Conservation (phyloP, 2,329 filamentous ascomycete species). For the Pseudogymnoascus sp. region DNA sequence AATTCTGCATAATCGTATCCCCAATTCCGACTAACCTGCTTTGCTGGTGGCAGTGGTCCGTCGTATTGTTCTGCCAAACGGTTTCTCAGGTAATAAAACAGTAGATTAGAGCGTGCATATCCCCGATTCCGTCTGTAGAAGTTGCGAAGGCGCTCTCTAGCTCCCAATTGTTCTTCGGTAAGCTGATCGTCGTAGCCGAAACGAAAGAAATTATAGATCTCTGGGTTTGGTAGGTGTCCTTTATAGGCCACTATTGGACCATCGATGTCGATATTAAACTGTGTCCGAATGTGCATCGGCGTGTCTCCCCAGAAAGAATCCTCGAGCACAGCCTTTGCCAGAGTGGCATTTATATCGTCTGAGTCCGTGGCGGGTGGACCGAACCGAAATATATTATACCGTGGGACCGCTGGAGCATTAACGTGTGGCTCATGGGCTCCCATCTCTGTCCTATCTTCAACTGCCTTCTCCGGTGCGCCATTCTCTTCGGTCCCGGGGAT, state of each 20-base stretch:
- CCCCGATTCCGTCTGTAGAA: not conserved
- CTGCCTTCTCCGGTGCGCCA: constrained; percentile 18
- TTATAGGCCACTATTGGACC: not conserved
- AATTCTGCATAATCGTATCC: no score
- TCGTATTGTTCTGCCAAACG: constrained; percentile 10
- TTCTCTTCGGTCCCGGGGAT: constrained; percentile 15
- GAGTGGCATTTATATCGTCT: not conserved
- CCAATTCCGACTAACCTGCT: not conserved
- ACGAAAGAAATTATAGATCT: not conserved
- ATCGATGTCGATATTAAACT: not conserved
- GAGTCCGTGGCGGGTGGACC: not conserved
- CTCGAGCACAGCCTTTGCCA: not conserved
- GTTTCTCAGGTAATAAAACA: not conserved
- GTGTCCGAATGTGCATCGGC: not conserved
- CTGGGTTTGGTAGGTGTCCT: not conserved
- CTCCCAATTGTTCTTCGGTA: not conserved
- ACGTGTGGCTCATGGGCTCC: not conserved
- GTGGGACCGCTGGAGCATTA: not conserved
- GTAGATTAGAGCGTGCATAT: not conserved
- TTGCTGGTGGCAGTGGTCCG: not conserved
- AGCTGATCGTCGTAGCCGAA: not conserved
- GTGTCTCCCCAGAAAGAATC: not conserved
- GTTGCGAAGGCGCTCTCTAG: not conserved
- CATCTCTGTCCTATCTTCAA: constrained; percentile 17
- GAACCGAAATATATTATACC: not conserved